Conservation (phyloP, 1,284 basidiomycete genomes). For the Anthracocystis panici-leucophaei region DNA sequence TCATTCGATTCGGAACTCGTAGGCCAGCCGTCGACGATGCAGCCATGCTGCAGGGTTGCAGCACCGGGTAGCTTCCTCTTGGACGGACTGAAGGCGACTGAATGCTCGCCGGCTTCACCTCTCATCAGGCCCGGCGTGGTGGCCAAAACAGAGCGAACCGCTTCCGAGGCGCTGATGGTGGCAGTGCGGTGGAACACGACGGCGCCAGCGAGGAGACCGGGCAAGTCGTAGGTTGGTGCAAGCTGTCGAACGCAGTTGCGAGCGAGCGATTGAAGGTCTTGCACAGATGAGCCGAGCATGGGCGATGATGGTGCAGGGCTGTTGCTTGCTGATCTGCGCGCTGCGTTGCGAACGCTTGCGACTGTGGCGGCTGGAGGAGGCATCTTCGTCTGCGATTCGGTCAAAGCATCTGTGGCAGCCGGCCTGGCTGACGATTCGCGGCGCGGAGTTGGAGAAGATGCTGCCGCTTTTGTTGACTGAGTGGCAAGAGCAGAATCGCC, state of each 20-base stretch:
- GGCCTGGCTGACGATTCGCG: slow-evolving; percentile 25
- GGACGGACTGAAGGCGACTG: slow-evolving; percentile 51
- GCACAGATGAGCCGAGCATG: slow-evolving; percentile 30
- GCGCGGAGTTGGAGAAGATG: slow-evolving; percentile 13
- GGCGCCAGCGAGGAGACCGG: slow-evolving; percentile 65
- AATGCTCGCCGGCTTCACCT: slow-evolving; percentile 61
- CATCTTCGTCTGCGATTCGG: slow-evolving; percentile 51
- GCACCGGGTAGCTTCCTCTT: slow-evolving; percentile 43
- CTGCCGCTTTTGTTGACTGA: slow-evolving; percentile 2
- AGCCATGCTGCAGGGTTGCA: slow-evolving; percentile 43
- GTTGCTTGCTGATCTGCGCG: slow-evolving; percentile 48
- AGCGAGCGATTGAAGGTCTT: slow-evolving; percentile 47
- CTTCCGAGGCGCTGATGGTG: slow-evolving; percentile 65
- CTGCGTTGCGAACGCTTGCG: slow-evolving; percentile 27
- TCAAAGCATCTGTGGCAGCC: slow-evolving; percentile 16
- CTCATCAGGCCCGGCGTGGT: slow-evolving; percentile 63
- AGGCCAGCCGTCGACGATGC: slow-evolving; percentile 51
- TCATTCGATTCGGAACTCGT: slow-evolving; percentile 32
- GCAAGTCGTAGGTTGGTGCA: slow-evolving; percentile 65
- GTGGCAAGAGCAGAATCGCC: slow-evolving; percentile 26
- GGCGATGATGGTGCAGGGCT: slow-evolving; percentile 42
- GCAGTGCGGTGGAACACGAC: slow-evolving; percentile 69
- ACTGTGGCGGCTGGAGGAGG: slow-evolving; percentile 42
- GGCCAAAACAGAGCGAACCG: slow-evolving; percentile 61
- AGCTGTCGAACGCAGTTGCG: slow-evolving; percentile 52